Percentiles rank a stretch among this genome's conserved stretches.
These are phyloP conservation scores for Lactarius pseudohatsudake DNA, from an alignment of 768 basidiomycete genomes.

Conservation along the genomic window DNA sequence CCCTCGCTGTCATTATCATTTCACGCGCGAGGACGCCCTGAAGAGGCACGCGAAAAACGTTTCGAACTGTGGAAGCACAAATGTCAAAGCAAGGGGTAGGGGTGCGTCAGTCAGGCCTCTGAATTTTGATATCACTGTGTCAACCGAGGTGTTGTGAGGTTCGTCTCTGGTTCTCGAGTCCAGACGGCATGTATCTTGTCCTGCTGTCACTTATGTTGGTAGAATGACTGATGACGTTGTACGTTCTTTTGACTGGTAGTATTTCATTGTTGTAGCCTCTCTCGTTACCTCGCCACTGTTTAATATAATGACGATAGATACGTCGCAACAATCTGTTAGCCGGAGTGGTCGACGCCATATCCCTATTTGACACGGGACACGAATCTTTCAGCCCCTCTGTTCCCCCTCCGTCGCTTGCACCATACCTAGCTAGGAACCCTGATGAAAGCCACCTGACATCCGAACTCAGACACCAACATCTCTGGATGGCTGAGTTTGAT, in stretches of 20 bases:
- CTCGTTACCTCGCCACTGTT: neutral
- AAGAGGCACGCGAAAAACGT: slow-evolving; percentile 28
- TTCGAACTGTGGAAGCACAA: slow-evolving; percentile 12
- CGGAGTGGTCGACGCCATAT: neutral
- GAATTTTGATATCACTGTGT: neutral
- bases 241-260: neutral
- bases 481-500: neutral
- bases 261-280: neutral
- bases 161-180: neutral
- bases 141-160: neutral
- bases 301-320: neutral
- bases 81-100: slow-evolving; percentile 4
- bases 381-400: neutral
- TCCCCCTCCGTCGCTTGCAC: neutral
- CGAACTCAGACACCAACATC: neutral
- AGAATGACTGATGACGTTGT: neutral
- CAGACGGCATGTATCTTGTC: neutral
- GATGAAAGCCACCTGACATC: neutral
- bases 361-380: neutral
- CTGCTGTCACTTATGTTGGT: neutral
- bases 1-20: slow-evolving; percentile 19
- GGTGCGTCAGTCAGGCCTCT: slow-evolving; percentile 3
- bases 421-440: neutral
- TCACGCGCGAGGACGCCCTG: slow-evolving; percentile 29
- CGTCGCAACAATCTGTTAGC: neutral